Evolutionary conservation across 768 basidiomycete species (phyloP).

Genomic region (Leccinum longicurvipes): DNA sequence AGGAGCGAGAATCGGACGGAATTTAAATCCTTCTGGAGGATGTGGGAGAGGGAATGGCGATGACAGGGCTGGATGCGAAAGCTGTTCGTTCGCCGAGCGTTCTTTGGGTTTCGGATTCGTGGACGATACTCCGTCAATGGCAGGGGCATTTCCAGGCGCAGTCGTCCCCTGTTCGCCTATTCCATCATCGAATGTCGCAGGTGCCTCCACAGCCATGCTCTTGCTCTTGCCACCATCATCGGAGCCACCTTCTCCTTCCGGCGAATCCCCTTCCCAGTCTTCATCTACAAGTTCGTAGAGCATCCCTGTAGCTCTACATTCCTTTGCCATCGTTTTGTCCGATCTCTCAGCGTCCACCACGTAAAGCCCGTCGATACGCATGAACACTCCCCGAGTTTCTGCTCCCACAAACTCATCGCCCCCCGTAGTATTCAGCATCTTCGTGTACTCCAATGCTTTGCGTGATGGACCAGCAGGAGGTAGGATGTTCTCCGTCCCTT

Average conservation of each 20-base stretch:
- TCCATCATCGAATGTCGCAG: slow-evolving; percentile 8
- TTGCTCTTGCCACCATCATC: slow-evolving; percentile 25
- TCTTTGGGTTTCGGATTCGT: slow-evolving; percentile 13
- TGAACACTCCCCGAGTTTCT: slow-evolving; percentile 58
- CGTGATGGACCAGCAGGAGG: slow-evolving; percentile 57
- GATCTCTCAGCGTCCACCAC: slow-evolving; percentile 50
- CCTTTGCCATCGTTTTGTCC: slow-evolving; percentile 43
- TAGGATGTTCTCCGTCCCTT: slow-evolving; percentile 56
- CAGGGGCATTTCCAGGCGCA: slow-evolving; percentile 17
- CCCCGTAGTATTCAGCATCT: slow-evolving; percentile 5
- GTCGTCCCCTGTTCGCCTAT: slow-evolving; percentile 1
- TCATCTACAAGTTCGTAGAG: slow-evolving; percentile 76
- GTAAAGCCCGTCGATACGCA: slow-evolving; percentile 65
- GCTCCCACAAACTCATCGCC: slow-evolving; percentile 22
- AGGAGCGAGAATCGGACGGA: slow-evolving; percentile 60
- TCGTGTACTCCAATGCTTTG: slow-evolving; percentile 30
- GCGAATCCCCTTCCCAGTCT: slow-evolving; percentile 52
- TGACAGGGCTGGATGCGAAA: slow-evolving; percentile 35
- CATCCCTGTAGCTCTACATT: slow-evolving; percentile 69
- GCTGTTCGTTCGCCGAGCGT: slow-evolving; percentile 28
- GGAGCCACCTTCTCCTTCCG: slow-evolving; percentile 19
- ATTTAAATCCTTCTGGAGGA: slow-evolving; percentile 65
- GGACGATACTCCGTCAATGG: slow-evolving; percentile 12
- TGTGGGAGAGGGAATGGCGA: slow-evolving; percentile 48
- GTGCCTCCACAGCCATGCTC: slow-evolving; percentile 30